These are phyloP conservation scores for Typha latifolia DNA, from an alignment of 176 grass and related monocot species.

Conservation along the genomic window DNA sequence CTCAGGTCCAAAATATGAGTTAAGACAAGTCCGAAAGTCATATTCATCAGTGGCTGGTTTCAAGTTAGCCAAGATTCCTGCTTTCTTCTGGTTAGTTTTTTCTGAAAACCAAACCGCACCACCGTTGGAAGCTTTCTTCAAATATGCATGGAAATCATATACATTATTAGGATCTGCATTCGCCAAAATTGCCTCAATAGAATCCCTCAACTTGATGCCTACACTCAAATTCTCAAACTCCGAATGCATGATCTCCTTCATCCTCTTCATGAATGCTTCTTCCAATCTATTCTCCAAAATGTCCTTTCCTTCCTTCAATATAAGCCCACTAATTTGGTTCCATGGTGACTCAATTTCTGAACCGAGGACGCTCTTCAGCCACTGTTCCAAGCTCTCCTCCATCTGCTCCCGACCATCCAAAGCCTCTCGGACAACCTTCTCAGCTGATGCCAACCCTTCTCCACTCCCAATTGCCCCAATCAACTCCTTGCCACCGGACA, in stretches of 20 bases:
- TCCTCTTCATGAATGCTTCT: constrained; percentile 58
- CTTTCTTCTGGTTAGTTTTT: constrained; percentile 61
- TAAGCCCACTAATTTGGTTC: constrained; percentile 75
- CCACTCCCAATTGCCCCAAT: constrained; percentile 62
- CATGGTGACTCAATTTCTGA: constrained; percentile 88
- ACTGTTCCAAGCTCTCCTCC: constrained; percentile 78
- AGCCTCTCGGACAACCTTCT: constrained; percentile 53
- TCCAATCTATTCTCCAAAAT: constrained; percentile 88
- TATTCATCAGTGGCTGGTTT: constrained; percentile 85
- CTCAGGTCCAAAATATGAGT: constrained; percentile 65
- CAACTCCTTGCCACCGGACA: constrained; percentile 37
- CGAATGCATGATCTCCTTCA: constrained; percentile 80
- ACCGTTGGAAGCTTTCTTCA: constrained; percentile 40
- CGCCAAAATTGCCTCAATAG: constrained; percentile 43
- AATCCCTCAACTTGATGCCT: constrained; percentile 56
- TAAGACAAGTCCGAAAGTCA: constrained; percentile 71
- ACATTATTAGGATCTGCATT: constrained; percentile 33
- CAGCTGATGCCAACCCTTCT: constrained; percentile 46
- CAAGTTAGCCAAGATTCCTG: constrained; percentile 62
- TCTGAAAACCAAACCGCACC: constrained; percentile 88
- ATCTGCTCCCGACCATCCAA: constrained; percentile 60
- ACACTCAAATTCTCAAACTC: constrained; percentile 51
- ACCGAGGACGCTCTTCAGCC: constrained; percentile 88
- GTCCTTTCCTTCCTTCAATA: constrained; percentile 80
- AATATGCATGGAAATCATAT: constrained; percentile 47